Base-by-base conservation (phyloP, 2,329 filamentous ascomycete species). In the Alternaria sp. region DNA sequence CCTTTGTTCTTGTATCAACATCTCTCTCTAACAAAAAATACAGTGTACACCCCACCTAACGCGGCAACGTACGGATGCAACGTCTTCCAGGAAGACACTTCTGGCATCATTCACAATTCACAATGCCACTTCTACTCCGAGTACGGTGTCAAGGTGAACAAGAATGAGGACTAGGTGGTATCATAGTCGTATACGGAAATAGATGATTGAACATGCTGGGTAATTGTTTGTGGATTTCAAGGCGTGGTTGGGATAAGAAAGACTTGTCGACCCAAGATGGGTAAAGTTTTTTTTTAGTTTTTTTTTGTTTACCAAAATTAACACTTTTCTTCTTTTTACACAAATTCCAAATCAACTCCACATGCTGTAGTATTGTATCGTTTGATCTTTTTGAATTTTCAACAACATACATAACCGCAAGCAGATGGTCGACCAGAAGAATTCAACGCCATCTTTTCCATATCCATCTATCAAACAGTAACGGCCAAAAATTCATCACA, bases 41-140 rank as follows among this genome's bases (percentile, higher is more conserved):
- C 59, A 84, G 83, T 96, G 60, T 95, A 95, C 74, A 94, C 91
- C 13, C 93, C 93, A 34, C 93, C 93, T 3, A 96, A 97, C 71
- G 93, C 94, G 36, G 92, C 92, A 36, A 90, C 86, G 58, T 86
- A 87, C 60, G 93, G 93, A 24, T 96, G 92, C 77, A 85, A 91
- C 71, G 87, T 94, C 72, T 97, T 94, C 76, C 86, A 94, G 70
- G 85, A 88, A 63, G 83, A 83, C 67, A 96, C 92, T 3, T 91
- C 93, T 0, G 60, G 61, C 8, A 58, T 70, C 3, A 66, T 42
- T 1, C 73, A 76, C 48, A 64, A 72, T 44, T 66, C 67, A 5
- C 66, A 68, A 39, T 76, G 73, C 51, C 67, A 69, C 5, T 63
- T 74, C 24, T 77, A 68, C 52, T 77, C 75, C 2, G 73, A 76